Evolutionary conservation across 495 filamentous ascomycete genomes (phyloP), one percentile per base, ranked within the genome.

Genomic region (Tetracladium setigerum): DNA sequence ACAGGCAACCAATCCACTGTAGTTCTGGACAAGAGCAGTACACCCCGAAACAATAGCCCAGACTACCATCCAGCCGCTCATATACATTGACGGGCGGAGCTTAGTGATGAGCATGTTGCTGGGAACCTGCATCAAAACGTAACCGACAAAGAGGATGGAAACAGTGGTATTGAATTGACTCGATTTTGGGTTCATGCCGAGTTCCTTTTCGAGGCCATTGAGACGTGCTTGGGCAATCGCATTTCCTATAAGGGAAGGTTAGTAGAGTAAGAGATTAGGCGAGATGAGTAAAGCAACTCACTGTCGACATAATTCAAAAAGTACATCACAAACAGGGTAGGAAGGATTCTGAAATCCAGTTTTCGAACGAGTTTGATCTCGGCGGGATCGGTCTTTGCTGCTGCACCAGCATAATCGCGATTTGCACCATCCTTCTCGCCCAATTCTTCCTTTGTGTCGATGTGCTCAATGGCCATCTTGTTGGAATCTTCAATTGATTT

Each of bases 161-260:
- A 69, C 64, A 6, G 65, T 65, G 4, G 69, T 64, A 42, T 87
- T 82, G 60, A 84, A 87, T 55, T 87, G 75, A 7, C 22, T 27
- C 22, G 22, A 27, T 50, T 78, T 67, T 15, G 76, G 68, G 2
- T 73, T 76, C 62, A 88, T 71, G 35, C 65, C 30, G 30, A 89
- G 55, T 54, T 83, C 77, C 33, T 79, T 73, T n/a, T 77, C 66
- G 27, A 87, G 62, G 4, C 83, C 82, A 55, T 83, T 76, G 31
- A 87, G 82, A 43, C 82, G 83, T 8, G 83, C 84, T 58, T 86
- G 86, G 19, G 81, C 83, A 44, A 86, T 83, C 55, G 81, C 81
- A 11, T 69, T 70, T 32, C 49, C 22, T 14, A n/a, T 52, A 30
- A 14, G 40, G 39, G 34, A 39, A 46, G 15, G 14, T 56, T 22